These are phyloP conservation scores for Nicotiana otophora DNA, from an alignment of 257 asterid genomes.

Conservation along the genomic window DNA sequence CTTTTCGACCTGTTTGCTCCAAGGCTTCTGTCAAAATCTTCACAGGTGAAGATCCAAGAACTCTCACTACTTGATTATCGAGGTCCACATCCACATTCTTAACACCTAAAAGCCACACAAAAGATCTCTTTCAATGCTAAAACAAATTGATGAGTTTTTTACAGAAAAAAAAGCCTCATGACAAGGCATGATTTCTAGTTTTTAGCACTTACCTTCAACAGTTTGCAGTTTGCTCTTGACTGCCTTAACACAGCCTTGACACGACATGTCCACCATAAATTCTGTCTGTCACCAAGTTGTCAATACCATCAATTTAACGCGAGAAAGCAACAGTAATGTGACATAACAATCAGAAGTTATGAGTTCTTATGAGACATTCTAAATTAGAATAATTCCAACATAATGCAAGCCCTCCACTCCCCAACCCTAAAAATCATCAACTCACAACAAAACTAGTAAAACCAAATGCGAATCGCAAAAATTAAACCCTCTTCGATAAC, in stretches of 20 bases:
- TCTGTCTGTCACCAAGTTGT: slow-evolving; percentile 55
- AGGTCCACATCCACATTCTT: slow-evolving; percentile 83
- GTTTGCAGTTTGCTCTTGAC: slow-evolving; percentile 72
- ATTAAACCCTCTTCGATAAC: not conserved
- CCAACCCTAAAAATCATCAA: not conserved
- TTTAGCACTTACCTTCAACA: slow-evolving; percentile 57
- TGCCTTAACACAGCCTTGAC: slow-evolving; percentile 82
- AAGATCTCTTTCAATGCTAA: not conserved
- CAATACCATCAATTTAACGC: not conserved
- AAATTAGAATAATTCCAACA: not conserved
- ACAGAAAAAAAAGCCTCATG: not conserved
- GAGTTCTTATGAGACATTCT: not conserved
- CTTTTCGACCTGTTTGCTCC: slow-evolving; percentile 89
- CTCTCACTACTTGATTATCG: slow-evolving; percentile 77
- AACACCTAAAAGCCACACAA: slow-evolving; percentile 44
- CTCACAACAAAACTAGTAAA: not conserved
- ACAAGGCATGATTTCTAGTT: not conserved
- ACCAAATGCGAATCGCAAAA: not conserved
- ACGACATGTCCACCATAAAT: slow-evolving; percentile 90
- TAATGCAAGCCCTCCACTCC: not conserved
- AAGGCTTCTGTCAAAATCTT: slow-evolving; percentile 78
- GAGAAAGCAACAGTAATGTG: not conserved
- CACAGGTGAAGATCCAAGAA: slow-evolving; percentile 82
- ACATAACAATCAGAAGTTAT: not conserved
- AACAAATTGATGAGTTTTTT: not conserved